Conservation (phyloP, 164 flowering plant genomes). For the Macadamia tetraphylla region DNA sequence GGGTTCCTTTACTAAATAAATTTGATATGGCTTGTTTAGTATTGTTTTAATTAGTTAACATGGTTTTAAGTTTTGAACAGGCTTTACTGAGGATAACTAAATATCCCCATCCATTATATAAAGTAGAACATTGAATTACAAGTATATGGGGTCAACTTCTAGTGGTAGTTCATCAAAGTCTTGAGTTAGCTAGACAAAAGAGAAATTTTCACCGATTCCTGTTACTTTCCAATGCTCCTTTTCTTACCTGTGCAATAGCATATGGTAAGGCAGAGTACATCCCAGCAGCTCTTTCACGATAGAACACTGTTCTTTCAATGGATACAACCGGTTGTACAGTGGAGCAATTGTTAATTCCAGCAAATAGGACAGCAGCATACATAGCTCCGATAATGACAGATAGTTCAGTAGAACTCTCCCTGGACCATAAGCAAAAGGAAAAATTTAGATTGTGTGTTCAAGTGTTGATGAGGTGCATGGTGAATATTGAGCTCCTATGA, state of each 20-base stretch:
- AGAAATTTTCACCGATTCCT: not conserved
- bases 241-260: slow-evolving; percentile 77
- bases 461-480: not conserved
- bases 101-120: not conserved
- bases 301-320: slow-evolving; percentile 83
- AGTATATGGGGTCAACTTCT: not conserved
- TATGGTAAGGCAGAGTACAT: slow-evolving; percentile 94
- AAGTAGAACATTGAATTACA: too few species aligned
- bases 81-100: too few species aligned
- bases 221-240: not conserved
- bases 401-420: slow-evolving; percentile 51
- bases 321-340: slow-evolving; percentile 83
- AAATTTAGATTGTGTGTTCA: slow-evolving; percentile 2
- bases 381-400: slow-evolving; percentile 72
- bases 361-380: slow-evolving; percentile 69
- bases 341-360: slow-evolving; percentile 71
- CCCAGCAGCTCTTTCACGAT: slow-evolving; percentile 88
- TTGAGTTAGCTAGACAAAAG: not conserved
- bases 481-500: not conserved
- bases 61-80: too few species aligned
- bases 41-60: too few species aligned
- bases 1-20: not conserved
- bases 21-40: not conserved
- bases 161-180: not conserved
- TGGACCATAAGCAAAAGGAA: slow-evolving; percentile 19